Evolutionary conservation across 495 filamentous ascomycete genomes (phyloP), one percentile per base, ranked within the genome.

Genomic region (Talaromyces stipitatus): DNA sequence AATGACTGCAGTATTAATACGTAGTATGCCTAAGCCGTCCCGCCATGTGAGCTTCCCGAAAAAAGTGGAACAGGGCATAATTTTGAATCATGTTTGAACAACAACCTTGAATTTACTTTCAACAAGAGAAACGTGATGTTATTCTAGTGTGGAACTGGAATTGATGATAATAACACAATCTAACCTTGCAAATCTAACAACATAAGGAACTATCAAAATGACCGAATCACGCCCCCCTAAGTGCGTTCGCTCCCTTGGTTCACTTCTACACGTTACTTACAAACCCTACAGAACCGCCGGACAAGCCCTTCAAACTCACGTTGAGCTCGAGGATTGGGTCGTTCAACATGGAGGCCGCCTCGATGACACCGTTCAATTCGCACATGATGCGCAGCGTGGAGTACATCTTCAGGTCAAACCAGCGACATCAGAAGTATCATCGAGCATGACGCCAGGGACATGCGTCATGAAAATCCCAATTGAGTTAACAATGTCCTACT

Each of bases 401-500:
- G 71, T 79, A 4, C 74, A 82, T 61, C 62, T 77, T 12, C 71
- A 76, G 60, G 76, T 77, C 43, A 67, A 63, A 43, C 57, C 59
- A 46, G 20, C 20, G 66, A 53, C 60, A 6, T 3, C 47, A 29
- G 23, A 2, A 2, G 7, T 22, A 14, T 20, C 50, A 6, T 33
- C 62, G 2, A 20, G 65, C 4, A 55, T 69, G 23, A 59, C 60
- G 24, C 66, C 55, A 43, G 68, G 72, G 32, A 75, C 73, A 16
- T 63, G 65, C 18, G 68, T 77, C 20, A 72, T 76, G 55, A 71
- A 68, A 55, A 76, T 73, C 3, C 78, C 80, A 0, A 61, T 80
- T 20, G 55, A 61, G 2, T 62, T 77, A 2, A 75, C 80, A 6
- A 68, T 83, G 56, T 82, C 80, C 14, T 78, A 79, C 60, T 77